phyloP scores from a whole-genome alignment of 495 filamentous ascomycete species.

The Xylaria longipes region DNA sequence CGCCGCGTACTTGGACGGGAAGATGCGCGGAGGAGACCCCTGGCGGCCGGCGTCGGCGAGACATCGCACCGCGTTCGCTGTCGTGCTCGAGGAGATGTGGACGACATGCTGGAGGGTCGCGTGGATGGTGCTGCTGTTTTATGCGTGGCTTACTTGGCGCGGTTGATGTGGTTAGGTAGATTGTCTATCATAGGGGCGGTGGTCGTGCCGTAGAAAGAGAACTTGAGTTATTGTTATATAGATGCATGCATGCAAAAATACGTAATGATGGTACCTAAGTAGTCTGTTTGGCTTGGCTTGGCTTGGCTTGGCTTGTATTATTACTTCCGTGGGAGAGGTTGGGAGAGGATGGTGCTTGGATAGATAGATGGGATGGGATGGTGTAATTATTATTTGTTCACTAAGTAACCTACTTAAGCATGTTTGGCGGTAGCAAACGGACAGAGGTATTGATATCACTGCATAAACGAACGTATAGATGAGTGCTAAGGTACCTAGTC shows the following conservation, averaged over 20 bases:
- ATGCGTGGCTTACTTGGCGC: conserved; percentile 47
- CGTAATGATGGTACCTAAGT: neutral
- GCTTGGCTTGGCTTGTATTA: conserved; percentile 1
- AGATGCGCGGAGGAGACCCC: conserved; percentile 40
- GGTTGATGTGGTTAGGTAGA: conserved; percentile 33
- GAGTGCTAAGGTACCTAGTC: too few relatives aligned
- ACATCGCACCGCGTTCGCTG: conserved; percentile 28
- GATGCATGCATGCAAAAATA: conserved; percentile 1
- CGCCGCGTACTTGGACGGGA: conserved; percentile 47
- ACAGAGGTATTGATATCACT: neutral
- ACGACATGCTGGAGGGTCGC: conserved; percentile 49
- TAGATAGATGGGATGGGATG: neutral
- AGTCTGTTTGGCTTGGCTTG: neutral
- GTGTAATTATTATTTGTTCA: neutral
- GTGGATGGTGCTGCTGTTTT: conserved; percentile 55
- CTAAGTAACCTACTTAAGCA: too few relatives aligned
- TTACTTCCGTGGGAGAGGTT: neutral
- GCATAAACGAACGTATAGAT: neutral
- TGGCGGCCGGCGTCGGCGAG: conserved; percentile 19
- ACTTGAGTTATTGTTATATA: neutral
- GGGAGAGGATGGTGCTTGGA: neutral
- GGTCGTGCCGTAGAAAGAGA: neutral
- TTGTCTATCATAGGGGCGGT: neutral
- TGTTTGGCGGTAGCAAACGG: too few relatives aligned
- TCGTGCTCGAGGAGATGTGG: conserved; percentile 52